Evolutionary conservation across 495 filamentous ascomycete species (phyloP), one percentile per base, ranked within the genome.

Genomic region (Penicillium ucsense): DNA sequence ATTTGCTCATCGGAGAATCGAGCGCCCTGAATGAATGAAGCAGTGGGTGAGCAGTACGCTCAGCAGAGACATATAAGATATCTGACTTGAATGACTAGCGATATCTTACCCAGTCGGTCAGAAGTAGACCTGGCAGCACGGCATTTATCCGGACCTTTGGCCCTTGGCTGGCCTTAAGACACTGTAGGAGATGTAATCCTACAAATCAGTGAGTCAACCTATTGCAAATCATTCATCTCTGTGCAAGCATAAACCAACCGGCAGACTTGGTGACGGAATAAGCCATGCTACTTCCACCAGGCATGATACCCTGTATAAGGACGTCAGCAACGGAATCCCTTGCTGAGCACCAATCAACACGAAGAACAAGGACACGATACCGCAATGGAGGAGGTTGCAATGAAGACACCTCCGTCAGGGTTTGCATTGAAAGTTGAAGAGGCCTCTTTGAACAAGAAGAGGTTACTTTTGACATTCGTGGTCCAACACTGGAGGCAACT

Each of bases 221-320:
- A 4, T n/a, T 31, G 20, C 20, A 20, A 20, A 20, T 20, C 20
- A 20, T 6, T 5, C 12, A 6, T 41, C 28, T n/a, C 8, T 1
- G 28, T 4, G 4, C 8, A 4, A 8, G 34, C 12, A 31, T 4
- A 6, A 4, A 9, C 28, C 8, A 8, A 38, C 43, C 43, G 10
- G 43, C 43, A 32, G 43, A 38, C 20, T 46, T 46, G 5, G 43
- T 46, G 6, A 46, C 43, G 5, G 43, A 46, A 35, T 46, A 46
- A 35, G 43, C 43, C 43, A 46, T 46, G 27, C 43, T 46, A 35
- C 43, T 46, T 3, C 43, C 43, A 38, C 9, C 34, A 9, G 43
- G n/a, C 3, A 30, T 46, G 2, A 46, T 46, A 7, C 43, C 43
- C 43, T 46, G 9, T 0, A 31, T 12, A 3, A 4, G 10, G 11